Evolutionary conservation across 2,329 filamentous ascomycete species (phyloP).

Genomic region (Ceratocystis papillata): DNA sequence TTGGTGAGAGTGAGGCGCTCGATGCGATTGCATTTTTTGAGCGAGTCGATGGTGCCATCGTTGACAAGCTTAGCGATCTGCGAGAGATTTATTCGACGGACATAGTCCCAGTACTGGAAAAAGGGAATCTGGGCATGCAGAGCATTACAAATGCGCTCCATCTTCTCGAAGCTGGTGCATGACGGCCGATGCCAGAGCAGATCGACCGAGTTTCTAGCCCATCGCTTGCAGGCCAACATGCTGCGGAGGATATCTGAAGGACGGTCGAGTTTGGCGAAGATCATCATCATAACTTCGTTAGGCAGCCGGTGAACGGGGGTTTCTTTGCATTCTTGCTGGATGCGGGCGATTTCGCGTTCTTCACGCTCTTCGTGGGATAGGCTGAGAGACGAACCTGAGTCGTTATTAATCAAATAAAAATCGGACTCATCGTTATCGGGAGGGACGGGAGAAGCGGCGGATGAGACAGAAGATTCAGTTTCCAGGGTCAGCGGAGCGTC

Average conservation of each 20-base stretch:
- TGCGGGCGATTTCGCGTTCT: conserved; percentile 61
- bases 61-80: conserved; percentile 63
- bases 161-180: conserved; percentile 75
- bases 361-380: conserved; percentile 55
- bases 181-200: conserved; percentile 89
- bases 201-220: conserved; percentile 86
- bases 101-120: conserved; percentile 80
- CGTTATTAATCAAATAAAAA: conserved; percentile 79
- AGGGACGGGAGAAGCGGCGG: conserved; percentile 62
- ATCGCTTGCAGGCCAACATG: conserved; percentile 88
- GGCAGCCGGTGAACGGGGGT: conserved; percentile 79
- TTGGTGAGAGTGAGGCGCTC: conserved; percentile 88
- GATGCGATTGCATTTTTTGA: conserved; percentile 76
- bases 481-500: conserved; percentile 32
- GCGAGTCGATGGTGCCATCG: conserved; percentile 76
- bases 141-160: conserved; percentile 69
- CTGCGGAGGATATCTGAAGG: conserved; percentile 71
- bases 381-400: conserved; percentile 84
- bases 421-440: conserved; percentile 86
- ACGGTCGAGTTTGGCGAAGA: conserved; percentile 73
- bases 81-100: conserved; percentile 85
- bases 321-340: conserved; percentile 54
- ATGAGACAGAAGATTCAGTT: conserved; percentile 43
- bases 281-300: conserved; percentile 85
- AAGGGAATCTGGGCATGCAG: conserved; percentile 62